Evolutionary conservation across 2,329 filamentous ascomycete genomes (phyloP).

Genomic region (Cercospora berteroae): DNA sequence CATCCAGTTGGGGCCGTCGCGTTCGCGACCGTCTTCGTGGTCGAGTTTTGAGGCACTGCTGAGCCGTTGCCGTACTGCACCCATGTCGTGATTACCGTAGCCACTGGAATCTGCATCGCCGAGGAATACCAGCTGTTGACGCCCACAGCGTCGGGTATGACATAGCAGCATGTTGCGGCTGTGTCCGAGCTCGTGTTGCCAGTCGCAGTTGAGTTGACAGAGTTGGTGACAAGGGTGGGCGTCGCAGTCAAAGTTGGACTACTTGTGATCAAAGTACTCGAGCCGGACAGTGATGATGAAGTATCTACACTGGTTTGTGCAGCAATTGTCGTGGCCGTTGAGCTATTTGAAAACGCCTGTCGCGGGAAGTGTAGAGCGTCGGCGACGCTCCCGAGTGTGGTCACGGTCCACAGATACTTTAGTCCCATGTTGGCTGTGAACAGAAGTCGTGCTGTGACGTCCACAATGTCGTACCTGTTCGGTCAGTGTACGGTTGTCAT

Average conservation of each 20-base stretch:
- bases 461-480: background rate
- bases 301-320: background rate
- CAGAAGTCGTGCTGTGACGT: background rate
- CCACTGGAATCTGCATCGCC: constrained; percentile 4
- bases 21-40: background rate
- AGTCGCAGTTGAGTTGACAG: background rate
- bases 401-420: background rate
- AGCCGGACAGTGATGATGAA: background rate
- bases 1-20: constrained; percentile 4
- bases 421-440: background rate
- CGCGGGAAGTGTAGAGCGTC: background rate
- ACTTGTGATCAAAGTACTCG: background rate
- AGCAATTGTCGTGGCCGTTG: background rate
- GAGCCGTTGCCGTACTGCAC: constrained; percentile 6
- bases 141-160: background rate
- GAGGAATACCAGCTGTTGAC: constrained; percentile 2
- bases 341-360: background rate
- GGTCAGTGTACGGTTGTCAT: background rate
- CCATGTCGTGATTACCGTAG: constrained; percentile 4
- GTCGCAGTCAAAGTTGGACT: background rate
- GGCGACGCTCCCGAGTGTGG: background rate
- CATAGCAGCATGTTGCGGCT: constrained; percentile 2
- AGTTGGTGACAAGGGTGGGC: background rate
- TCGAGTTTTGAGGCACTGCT: constrained; percentile 6
- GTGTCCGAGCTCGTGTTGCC: background rate